Conservation (phyloP, 345 rosid genomes). For the Hibiscus tridactylites region DNA sequence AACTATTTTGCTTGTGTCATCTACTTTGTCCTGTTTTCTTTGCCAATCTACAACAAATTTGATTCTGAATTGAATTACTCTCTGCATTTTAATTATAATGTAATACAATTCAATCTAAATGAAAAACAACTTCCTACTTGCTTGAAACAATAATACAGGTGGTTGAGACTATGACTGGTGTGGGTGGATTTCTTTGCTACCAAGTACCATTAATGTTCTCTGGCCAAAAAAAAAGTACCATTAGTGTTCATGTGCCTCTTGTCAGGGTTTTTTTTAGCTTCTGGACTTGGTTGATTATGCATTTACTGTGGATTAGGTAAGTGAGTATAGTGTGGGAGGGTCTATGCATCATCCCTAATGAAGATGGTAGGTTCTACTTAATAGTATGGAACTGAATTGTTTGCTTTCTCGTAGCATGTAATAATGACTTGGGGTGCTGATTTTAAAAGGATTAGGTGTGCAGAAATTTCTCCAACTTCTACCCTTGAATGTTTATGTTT, state of each 20-base stretch:
- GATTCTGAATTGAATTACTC: neutral
- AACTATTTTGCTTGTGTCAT: neutral
- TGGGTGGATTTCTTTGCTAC: neutral
- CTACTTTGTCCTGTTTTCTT: neutral
- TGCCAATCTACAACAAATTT: neutral
- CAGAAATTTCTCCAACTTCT: neutral
- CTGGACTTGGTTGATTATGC: neutral
- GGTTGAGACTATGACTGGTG: too few species aligned
- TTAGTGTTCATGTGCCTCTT: neutral
- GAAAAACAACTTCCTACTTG: too few species aligned
- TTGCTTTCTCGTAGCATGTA: neutral
- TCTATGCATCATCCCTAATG: neutral
- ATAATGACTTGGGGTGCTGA: neutral
- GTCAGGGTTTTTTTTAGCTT: too few species aligned
- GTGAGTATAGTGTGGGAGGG: neutral
- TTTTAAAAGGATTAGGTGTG: neutral
- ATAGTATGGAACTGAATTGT: neutral
- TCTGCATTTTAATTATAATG: neutral
- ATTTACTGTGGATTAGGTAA: neutral
- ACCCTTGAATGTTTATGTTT: too few species aligned
- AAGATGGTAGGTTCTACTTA: neutral
- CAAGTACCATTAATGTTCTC: neutral
- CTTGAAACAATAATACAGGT: too few species aligned
- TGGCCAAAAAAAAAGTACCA: too few species aligned
- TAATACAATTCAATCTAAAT: neutral